These are phyloP conservation scores for Talaromyces verruculosus DNA, from an alignment of 2,329 filamentous ascomycete genomes.

Conservation along the genomic window DNA sequence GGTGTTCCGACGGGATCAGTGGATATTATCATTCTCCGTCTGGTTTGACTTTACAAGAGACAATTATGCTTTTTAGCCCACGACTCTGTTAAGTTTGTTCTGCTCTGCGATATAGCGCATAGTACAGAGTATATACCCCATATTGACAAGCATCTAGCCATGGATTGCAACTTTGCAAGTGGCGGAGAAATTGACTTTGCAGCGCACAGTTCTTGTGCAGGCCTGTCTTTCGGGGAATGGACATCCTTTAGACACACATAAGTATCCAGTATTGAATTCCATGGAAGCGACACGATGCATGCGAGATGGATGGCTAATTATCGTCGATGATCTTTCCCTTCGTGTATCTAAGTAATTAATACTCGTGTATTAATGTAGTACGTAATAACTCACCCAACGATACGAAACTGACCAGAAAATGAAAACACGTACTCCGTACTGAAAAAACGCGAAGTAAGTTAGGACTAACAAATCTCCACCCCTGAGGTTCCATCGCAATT, in stretches of 20 bases:
- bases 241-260: background rate
- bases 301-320: background rate
- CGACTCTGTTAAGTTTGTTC: background rate
- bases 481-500: conserved; percentile 14
- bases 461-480: background rate
- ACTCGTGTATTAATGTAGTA: background rate
- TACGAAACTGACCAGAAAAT: background rate
- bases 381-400: background rate
- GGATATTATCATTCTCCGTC: background rate
- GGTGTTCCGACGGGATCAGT: background rate
- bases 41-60: background rate
- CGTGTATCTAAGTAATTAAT: background rate
- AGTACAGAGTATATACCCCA: background rate
- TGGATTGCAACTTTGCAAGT: background rate
- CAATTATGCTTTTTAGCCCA: background rate
- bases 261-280: background rate
- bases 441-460: too few relatives aligned
- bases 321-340: background rate
- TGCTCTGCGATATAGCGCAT: background rate
- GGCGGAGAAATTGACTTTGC: background rate
- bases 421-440: background rate
- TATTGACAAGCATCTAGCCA: conserved; percentile 1
- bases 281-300: background rate
- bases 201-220: background rate
- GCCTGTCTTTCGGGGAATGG: background rate